Evolutionary conservation across 345 rosid species (phyloP), one percentile per base, ranked within the genome.

Genomic region (Erucastrum elatum): DNA sequence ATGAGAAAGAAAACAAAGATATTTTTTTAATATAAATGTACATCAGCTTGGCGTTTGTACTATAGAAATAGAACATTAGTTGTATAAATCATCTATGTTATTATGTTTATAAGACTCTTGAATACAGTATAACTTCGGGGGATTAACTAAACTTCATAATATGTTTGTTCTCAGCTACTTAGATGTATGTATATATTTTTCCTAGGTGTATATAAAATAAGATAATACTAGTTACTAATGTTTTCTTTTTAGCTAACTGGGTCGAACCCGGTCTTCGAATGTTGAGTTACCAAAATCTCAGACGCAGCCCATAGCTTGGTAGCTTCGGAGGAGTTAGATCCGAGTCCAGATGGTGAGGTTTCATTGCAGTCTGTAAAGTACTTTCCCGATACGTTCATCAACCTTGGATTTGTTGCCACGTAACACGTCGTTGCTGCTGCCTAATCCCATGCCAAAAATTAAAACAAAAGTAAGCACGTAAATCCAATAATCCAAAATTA

Each of bases 361-460:
- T 93, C 97, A 74, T 96, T 93, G 76, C 99, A 96, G 68, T 96
- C 99, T 9, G 89, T 86, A 53, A 90, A 96, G 79, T 93, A 93
- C 76, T 93, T 90, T 9, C 98, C 98, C 9, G 90, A 81, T 26
- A 85, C 84, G 29, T 86, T 84, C 27, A 46, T 31, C 67, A 96
- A 64, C 75, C 88, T 88, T 17, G 90, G 90, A 75, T 87, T 85
- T 0, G 91, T 82, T 4, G 96, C 97, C 4, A 87, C 97, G 76
- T 88, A 96, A 75, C 98, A 93, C 7, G 97, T 93, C 16, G 96
- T 93, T 3, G 98, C 97, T 8, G 98, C 98, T 71, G 94, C 98
- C 98, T 94, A 68, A 72, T 30, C 25, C 29, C 15, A 64, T 77
- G 61, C 72, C 72, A 78, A 65, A 65, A 39, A 71, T 27, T 1